Evolutionary conservation across 2,329 filamentous ascomycete species (phyloP), one percentile per base, ranked within the genome.

Genomic region (Aspergillus proliferans): DNA sequence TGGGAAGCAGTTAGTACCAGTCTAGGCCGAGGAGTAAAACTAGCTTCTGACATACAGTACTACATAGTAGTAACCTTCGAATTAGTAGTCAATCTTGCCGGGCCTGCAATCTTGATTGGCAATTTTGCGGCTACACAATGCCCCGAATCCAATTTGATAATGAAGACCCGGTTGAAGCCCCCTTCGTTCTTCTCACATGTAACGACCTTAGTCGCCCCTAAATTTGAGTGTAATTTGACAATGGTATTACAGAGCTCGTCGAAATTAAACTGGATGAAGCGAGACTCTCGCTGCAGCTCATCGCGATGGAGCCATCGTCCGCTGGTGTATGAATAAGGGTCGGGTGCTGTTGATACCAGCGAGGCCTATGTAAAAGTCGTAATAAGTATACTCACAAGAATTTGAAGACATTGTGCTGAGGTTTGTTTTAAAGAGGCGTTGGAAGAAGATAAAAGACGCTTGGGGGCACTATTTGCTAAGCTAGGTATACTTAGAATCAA

Each of bases 21-120:
- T 10, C 24, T 7, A 2, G 8, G 24, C 14, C 36, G 44, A 5
- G n/a, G 1, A 6, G 22, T 26, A 19, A n/a, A 47, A 43, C 10
- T 15, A 21, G 5, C n/a, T 18, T 49, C 8, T 46, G 43, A 3
- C 66, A 53, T 64, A 75, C 70, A 48, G 53, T 71, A 76, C 51
- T 59, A 58, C 41, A 76, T 73, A 0, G 72, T 76, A 44, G 74
- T 73, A 52, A 77, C 73, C 60, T 76, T 70, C n/a, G 72, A 75
- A 49, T 65, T 67, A 2, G 69, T 75, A 1, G 62, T 65, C 30
- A 73, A 60, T 36, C 60, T 61, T 46, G 56, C 44, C 3, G 69
- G 68, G 8, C 71, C 71, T 59, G 71, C 66, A 49, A 71, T 52
- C 21, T 51, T 44, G 50, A 69, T 72, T 4, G 71, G 72, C 21